Evolutionary conservation across 371 early-diverging fungal genomes (phyloP).

Genomic region (Mucor racemosus): DNA sequence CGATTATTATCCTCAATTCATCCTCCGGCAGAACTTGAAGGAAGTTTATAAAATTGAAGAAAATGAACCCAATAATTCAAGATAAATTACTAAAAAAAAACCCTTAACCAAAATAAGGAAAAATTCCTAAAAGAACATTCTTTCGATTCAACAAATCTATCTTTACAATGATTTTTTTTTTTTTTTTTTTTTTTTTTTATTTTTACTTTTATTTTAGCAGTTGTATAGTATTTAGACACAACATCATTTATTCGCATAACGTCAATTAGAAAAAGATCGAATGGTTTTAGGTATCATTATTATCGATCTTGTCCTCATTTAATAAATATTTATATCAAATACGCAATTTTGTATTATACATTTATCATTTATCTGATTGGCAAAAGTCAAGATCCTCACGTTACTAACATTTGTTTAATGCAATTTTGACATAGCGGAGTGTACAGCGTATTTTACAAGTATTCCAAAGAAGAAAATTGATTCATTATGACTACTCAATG

Average conservation of each 20-base stretch:
- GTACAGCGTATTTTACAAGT: too few species aligned
- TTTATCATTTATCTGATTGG: too few species aligned
- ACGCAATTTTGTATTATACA: too few species aligned
- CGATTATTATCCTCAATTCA: constrained; percentile 8
- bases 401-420: too few species aligned
- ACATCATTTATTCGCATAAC: not conserved
- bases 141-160: too few species aligned
- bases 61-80: not conserved
- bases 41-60: not conserved
- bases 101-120: not conserved
- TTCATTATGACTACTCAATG: too few species aligned
- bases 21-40: constrained; percentile 18
- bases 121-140: not conserved
- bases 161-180: too few species aligned
- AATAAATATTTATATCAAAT: not conserved
- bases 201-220: not conserved
- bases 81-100: not conserved
- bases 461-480: too few species aligned
- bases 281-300: not conserved
- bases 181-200: too few species aligned
- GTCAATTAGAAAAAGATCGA: too few species aligned
- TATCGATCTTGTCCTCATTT: not conserved
- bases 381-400: too few species aligned
- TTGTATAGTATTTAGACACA: not conserved
- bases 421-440: too few species aligned